phyloP scores from a whole-genome alignment of 169 alveolate genomes.

The Plasmodium coatneyi region DNA sequence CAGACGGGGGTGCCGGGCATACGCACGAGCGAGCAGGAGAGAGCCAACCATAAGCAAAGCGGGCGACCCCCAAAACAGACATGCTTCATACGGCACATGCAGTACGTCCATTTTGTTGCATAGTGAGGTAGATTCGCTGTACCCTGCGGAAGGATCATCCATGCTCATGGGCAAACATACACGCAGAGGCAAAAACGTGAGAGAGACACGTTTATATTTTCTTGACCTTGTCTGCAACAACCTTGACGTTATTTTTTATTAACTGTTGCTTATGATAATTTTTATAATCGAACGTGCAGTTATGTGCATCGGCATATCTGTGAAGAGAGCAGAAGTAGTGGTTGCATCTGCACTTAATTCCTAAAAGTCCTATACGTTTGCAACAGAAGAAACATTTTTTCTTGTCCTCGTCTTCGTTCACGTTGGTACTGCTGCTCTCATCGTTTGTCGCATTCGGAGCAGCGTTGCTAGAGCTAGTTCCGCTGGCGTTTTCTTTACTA shows the following conservation, averaged over 20 bases:
- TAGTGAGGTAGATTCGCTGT: not conserved
- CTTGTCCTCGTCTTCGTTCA: constrained; percentile 61
- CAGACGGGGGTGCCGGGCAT: not conserved
- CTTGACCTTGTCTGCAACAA: constrained; percentile 92
- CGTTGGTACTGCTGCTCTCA: not conserved
- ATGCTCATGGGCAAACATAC: not conserved
- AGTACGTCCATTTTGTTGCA: not conserved
- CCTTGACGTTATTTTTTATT: constrained; percentile 88
- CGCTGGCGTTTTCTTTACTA: not conserved
- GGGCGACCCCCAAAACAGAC: not conserved
- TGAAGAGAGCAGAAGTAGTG: constrained; percentile 92
- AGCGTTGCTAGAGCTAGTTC: not conserved
- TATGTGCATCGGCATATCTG: constrained; percentile 94
- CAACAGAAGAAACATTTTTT: constrained; percentile 91
- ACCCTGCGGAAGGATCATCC: not conserved
- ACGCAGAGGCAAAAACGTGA: not conserved
- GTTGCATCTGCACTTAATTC: constrained; percentile 94
- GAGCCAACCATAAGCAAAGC: too few species aligned
- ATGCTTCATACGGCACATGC: not conserved
- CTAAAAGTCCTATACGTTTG: constrained; percentile 92
- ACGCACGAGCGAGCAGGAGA: too few species aligned
- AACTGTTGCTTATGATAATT: constrained; percentile 89
- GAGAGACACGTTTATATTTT: constrained; percentile 79
- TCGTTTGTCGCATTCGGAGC: not conserved
- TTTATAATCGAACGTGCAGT: constrained; percentile 93